These are phyloP conservation scores for Malus hybrid DNA, from an alignment of 331 rosid genomes.

Conservation along the genomic window DNA sequence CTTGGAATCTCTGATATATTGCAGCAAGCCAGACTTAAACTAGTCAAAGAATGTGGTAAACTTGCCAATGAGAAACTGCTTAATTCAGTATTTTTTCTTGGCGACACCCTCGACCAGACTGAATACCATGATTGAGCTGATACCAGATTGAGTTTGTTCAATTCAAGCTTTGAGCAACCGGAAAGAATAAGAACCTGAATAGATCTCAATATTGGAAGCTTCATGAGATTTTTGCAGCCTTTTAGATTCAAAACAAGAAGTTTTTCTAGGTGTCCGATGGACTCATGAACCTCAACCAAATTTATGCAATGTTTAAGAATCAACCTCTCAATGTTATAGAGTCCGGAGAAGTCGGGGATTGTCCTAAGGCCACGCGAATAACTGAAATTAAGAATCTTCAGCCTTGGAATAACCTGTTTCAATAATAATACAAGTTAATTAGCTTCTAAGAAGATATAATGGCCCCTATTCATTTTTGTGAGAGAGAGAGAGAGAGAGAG, in stretches of 20 bases:
- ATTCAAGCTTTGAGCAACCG: constrained; percentile 8
- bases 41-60: not conserved
- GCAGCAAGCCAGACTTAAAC: not conserved
- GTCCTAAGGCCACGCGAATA: too few species aligned
- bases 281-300: not conserved
- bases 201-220: not conserved
- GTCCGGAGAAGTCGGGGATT: too few species aligned
- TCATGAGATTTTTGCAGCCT: constrained; percentile 2
- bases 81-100: not conserved
- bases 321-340: too few species aligned
- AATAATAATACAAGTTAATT: too few species aligned
- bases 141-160: not conserved
- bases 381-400: not conserved
- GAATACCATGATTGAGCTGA: not conserved
- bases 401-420: not conserved
- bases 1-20: not conserved
- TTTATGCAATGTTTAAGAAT: not conserved
- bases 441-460: not conserved
- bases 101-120: not conserved
- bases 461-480: not conserved
- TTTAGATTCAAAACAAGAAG: not conserved
- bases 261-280: not conserved
- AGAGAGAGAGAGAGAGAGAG: not conserved
- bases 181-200: not conserved
- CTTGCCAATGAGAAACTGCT: not conserved